Evolutionary conservation across 2,329 filamentous ascomycete species (phyloP), one percentile per base, ranked within the genome.

Genomic region (Fusarium papillatum): DNA sequence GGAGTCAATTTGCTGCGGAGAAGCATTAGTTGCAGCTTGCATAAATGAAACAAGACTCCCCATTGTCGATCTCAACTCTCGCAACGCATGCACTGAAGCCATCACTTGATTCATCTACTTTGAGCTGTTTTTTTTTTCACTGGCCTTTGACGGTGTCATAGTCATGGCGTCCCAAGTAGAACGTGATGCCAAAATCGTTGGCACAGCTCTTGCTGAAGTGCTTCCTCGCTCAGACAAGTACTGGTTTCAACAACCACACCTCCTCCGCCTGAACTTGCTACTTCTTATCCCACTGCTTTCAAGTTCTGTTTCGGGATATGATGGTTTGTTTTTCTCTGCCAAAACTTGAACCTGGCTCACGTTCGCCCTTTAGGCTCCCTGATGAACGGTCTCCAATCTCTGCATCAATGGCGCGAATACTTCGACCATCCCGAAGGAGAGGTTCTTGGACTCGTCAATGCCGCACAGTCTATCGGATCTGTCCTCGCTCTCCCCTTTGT

Each of bases 161-260:
- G 24, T 70, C 48, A 82, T 71, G 62, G 69, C 78, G 22, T 80
- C 74, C 6, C 74, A 76, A 46, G 65, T 75, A 24, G 65, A 71
- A 16, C 63, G 64, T 38, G 74, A 76, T 60, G 74, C 73, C 48
- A 71, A 81, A 59, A 80, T 82, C 53, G 80, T 82, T 26, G 82
- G 82, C 50, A 73, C 66, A 26, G 76, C 78, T 48, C 69, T 82
- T 55, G 80, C 80, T 4, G 72, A 78, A 73, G 81, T 82, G 19
- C 78, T 88, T 24, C 87, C 87, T 11, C 75, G 83, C 41, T 82
- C 83, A 31, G 79, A 82, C 43, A 84, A 82, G 43, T 82, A 81
- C 57, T 88, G 87, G 87, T 87, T 84, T 61, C 82, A 84, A 39
- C 78, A 83, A 34, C 80, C 84, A 3, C 86, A 88, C 75, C 81